A percentile compares a stretch with the other conserved stretches of the same genome.
phyloP scores from a whole-genome alignment of 108 stramenopile genomes.

The Pseudonitzschia multistriata region DNA sequence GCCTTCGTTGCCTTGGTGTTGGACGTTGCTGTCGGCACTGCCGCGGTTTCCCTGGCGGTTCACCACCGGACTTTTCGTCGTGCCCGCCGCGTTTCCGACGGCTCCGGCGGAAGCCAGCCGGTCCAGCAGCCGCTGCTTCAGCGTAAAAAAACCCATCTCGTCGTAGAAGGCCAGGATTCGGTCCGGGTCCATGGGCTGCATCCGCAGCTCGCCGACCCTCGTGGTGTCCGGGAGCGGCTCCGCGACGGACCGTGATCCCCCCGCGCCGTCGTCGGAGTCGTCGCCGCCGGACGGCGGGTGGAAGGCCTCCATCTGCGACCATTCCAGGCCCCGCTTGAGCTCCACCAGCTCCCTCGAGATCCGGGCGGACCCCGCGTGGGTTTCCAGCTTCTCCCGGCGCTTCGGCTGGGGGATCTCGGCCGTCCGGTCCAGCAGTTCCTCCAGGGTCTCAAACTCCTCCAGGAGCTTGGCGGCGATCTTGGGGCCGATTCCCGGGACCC shows the following conservation, averaged over 20 bases:
- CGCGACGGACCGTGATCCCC: not conserved
- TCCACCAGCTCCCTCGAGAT: slow-evolving; percentile 51
- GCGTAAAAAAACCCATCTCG: slow-evolving; percentile 55
- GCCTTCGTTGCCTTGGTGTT: no score
- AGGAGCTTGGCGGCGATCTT: slow-evolving; percentile 81
- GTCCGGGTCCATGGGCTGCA: slow-evolving; percentile 47
- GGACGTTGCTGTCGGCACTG: no score
- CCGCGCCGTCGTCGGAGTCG: slow-evolving; percentile 11
- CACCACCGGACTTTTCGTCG: not conserved
- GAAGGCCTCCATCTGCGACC: slow-evolving; percentile 32
- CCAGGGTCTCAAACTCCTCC: slow-evolving; percentile 65
- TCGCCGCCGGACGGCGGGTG: not conserved
- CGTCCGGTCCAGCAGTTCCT: slow-evolving; percentile 48
- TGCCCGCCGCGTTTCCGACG: not conserved
- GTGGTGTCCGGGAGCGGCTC: slow-evolving; percentile 20
- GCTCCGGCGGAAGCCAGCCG: slow-evolving; percentile 20
- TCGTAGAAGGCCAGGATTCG: slow-evolving; percentile 60
- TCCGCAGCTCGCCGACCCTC: slow-evolving; percentile 31
- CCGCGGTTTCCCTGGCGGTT: not conserved
- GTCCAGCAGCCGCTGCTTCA: slow-evolving; percentile 40
- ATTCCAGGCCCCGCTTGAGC: slow-evolving; percentile 38
- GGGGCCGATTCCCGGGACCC: slow-evolving; percentile 86
- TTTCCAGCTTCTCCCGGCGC: slow-evolving; percentile 59
- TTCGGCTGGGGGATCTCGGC: slow-evolving; percentile 62
- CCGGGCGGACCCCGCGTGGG: slow-evolving; percentile 48